Conservation (phyloP, 345 rosid species). For the Stellera chamaejasme region DNA sequence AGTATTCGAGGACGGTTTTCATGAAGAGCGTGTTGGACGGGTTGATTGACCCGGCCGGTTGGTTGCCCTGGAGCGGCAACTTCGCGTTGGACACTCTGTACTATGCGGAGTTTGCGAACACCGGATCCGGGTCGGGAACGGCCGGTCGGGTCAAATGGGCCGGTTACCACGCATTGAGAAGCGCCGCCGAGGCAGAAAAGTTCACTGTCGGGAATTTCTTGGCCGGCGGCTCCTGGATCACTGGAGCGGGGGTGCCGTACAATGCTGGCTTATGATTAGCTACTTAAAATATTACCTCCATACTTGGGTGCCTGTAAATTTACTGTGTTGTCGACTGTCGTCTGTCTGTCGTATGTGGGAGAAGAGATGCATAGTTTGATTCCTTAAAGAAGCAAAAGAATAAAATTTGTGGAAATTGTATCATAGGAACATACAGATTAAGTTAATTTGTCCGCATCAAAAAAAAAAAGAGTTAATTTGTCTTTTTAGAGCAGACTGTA, state of each 20-base stretch:
- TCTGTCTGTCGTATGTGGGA: too few species aligned
- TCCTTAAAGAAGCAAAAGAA: too few species aligned
- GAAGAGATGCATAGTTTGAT: too few species aligned
- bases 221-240: slow-evolving; percentile 63
- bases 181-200: slow-evolving; percentile 40
- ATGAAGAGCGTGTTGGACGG: slow-evolving; percentile 47
- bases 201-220: slow-evolving; percentile 67
- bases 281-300: too few species aligned
- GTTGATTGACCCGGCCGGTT: slow-evolving; percentile 46
- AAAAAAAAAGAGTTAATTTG: too few species aligned
- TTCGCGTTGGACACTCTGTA: slow-evolving; percentile 73
- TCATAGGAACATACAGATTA: too few species aligned
- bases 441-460: too few species aligned
- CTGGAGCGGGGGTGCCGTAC: slow-evolving; percentile 67
- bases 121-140: slow-evolving; percentile 52
- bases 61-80: slow-evolving; percentile 69
- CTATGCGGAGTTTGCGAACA: slow-evolving; percentile 74
- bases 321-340: too few species aligned
- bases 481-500: too few species aligned
- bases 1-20: slow-evolving; percentile 72
- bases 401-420: too few species aligned
- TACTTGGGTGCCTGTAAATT: too few species aligned
- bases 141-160: slow-evolving; percentile 68
- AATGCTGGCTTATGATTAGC: slow-evolving; percentile 30
- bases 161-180: slow-evolving; percentile 39